phyloP scores from a whole-genome alignment of 2,329 filamentous ascomycete genomes.

The Aspergillus uvarum region DNA sequence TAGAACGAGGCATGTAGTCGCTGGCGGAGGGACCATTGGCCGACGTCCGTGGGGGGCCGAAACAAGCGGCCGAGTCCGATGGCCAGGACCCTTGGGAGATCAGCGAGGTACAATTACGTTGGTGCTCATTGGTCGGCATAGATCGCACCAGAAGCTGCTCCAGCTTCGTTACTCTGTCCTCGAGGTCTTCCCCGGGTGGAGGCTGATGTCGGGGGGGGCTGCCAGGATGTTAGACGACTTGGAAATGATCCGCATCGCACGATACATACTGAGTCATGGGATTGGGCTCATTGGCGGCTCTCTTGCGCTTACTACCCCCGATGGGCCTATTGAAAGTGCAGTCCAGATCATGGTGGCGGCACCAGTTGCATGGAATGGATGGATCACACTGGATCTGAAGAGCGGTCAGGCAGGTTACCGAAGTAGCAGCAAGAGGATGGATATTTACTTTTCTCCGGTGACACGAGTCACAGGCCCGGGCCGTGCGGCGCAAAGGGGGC shows the following conservation, averaged over 20 bases:
- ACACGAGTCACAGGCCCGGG: slow-evolving; percentile 6
- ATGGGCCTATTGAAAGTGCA: slow-evolving; percentile 4
- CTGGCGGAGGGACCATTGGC: neutral
- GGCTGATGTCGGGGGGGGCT: neutral
- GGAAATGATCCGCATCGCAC: neutral
- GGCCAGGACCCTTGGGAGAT: neutral
- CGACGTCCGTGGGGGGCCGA: neutral
- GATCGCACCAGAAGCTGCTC: slow-evolving; percentile 4
- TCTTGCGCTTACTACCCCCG: slow-evolving; percentile 3
- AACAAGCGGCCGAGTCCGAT: neutral
- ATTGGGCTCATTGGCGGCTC: neutral
- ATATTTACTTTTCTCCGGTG: slow-evolving; percentile 4
- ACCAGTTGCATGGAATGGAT: slow-evolving; percentile 3
- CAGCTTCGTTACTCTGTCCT: neutral
- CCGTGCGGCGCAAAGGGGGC: slow-evolving; percentile 4
- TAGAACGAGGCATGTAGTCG: neutral
- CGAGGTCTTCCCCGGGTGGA: neutral
- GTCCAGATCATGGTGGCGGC: slow-evolving; percentile 5
- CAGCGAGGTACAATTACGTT: neutral
- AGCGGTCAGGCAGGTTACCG: neutral
- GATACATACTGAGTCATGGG: neutral
- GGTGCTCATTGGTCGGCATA: slow-evolving; percentile 2
- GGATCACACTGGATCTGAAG: slow-evolving; percentile 5
- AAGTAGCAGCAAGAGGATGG: neutral
- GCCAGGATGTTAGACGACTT: neutral